These are phyloP conservation scores for Chlamydomonas sphaeroides DNA, from an alignment of 139 green algal genomes.

Conservation along the genomic window DNA sequence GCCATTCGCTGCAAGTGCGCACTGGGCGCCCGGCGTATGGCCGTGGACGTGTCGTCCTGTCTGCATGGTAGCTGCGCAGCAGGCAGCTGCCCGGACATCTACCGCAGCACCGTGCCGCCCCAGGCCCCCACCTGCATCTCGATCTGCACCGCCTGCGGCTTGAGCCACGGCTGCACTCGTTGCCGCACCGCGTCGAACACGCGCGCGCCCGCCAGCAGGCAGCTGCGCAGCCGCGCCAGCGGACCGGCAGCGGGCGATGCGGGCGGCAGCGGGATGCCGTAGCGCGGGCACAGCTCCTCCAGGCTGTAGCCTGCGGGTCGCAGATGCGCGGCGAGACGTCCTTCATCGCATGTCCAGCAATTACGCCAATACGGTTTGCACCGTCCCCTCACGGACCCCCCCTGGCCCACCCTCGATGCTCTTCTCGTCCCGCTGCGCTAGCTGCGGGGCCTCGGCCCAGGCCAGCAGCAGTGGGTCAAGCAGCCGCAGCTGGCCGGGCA, in stretches of 20 bases:
- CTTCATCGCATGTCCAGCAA: too few relatives aligned
- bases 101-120: too few relatives aligned
- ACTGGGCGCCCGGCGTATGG: too few relatives aligned
- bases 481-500: slow-evolving; percentile 3
- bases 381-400: neutral
- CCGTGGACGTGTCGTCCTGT: too few relatives aligned
- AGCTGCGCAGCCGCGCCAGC: slow-evolving; percentile 40
- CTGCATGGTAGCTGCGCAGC: neutral
- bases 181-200: slow-evolving; percentile 28
- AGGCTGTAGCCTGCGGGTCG: slow-evolving; percentile 34
- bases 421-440: slow-evolving; percentile 58
- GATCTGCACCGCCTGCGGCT: slow-evolving; percentile 9
- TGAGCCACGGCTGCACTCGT: slow-evolving; percentile 4
- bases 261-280: neutral
- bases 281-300: slow-evolving; percentile 4
- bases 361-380: neutral
- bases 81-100: neutral
- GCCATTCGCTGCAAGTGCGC: too few relatives aligned
- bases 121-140: slow-evolving; percentile 44
- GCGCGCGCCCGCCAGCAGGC: neutral
- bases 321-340: too few relatives aligned
- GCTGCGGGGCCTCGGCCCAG: slow-evolving; percentile 60
- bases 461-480: slow-evolving; percentile 23
- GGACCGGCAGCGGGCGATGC: neutral
- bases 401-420: slow-evolving; percentile 29